These are phyloP conservation scores for Trypanosoma lewisi DNA, from an alignment of 208 protist genomes.

Conservation along the genomic window DNA sequence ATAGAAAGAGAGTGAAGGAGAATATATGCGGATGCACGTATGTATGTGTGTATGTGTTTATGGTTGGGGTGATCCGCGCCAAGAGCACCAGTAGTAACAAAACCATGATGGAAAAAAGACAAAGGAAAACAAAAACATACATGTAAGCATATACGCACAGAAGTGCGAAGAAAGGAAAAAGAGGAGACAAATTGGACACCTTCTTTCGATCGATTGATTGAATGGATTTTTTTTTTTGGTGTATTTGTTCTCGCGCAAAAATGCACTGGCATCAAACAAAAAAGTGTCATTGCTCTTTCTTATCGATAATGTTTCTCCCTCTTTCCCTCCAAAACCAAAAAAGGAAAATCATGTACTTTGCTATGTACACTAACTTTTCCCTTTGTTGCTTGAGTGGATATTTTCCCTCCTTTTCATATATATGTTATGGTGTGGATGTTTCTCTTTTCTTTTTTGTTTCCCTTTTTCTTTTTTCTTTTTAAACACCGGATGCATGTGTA, in stretches of 20 bases:
- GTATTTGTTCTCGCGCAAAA: too few species aligned
- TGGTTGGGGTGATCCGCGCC: too few species aligned
- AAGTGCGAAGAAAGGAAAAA: too few species aligned
- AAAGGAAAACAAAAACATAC: background rate
- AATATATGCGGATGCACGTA: background rate
- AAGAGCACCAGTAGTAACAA: background rate
- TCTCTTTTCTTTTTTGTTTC: background rate
- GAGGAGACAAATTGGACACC: too few species aligned
- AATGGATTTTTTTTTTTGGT: too few species aligned
- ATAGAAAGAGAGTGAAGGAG: background rate
- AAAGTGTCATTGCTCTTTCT: background rate
- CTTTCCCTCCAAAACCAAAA: background rate
- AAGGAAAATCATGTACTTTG: too few species aligned
- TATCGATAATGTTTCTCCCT: background rate
- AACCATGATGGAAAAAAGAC: slow-evolving; percentile 1
- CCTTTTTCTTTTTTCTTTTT: too few species aligned
- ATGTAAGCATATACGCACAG: background rate
- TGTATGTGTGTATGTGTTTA: background rate
- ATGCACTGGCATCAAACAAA: background rate
- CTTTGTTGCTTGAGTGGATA: too few species aligned
- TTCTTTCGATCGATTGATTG: background rate
- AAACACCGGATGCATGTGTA: too few species aligned
- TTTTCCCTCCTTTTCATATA: too few species aligned
- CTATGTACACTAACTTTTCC: too few species aligned
- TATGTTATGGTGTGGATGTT: too few species aligned